Percentiles rank a stretch among this genome's conserved stretches.
phyloP scores from a whole-genome alignment of 495 filamentous ascomycete species.

The Emericellopsis terricola region DNA sequence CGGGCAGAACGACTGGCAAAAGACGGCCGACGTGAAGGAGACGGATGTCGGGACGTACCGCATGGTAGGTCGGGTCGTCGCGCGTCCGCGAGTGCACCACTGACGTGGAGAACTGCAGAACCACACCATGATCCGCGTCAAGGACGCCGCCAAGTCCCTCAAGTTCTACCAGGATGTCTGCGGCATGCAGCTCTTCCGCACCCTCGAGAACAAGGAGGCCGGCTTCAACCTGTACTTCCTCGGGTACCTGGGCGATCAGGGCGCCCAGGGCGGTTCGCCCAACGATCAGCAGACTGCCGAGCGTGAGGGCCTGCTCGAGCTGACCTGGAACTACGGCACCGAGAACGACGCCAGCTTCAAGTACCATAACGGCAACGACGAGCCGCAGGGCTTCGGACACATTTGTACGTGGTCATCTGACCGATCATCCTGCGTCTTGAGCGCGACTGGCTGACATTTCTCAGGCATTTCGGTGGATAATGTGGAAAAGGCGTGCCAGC shows the following conservation, averaged over 20 bases:
- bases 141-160: slow-evolving; percentile 65
- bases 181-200: slow-evolving; percentile 70
- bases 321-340: slow-evolving; percentile 96
- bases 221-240: slow-evolving; percentile 89
- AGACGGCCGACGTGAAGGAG: slow-evolving; percentile 15
- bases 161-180: slow-evolving; percentile 83
- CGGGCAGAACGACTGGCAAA: slow-evolving; percentile 21
- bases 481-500: slow-evolving; percentile 62
- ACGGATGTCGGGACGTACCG: slow-evolving; percentile 23
- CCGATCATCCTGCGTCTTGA: background rate
- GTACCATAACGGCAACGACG: slow-evolving; percentile 82
- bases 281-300: background rate
- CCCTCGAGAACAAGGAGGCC: slow-evolving; percentile 45
- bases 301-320: slow-evolving; percentile 71
- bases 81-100: background rate
- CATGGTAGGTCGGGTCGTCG: slow-evolving; percentile 16
- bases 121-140: slow-evolving; percentile 91
- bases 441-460: slow-evolving; percentile 8
- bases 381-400: slow-evolving; percentile 89
- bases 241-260: slow-evolving; percentile 46
- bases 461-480: slow-evolving; percentile 74
- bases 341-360: slow-evolving; percentile 70
- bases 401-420: slow-evolving; percentile 42
- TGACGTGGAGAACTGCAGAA: slow-evolving; percentile 35
- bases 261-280: slow-evolving; percentile 22